Evolutionary conservation across 2,329 filamentous ascomycete genomes (phyloP), one percentile per base, ranked within the genome.

Genomic region (Cladosporium velox): DNA sequence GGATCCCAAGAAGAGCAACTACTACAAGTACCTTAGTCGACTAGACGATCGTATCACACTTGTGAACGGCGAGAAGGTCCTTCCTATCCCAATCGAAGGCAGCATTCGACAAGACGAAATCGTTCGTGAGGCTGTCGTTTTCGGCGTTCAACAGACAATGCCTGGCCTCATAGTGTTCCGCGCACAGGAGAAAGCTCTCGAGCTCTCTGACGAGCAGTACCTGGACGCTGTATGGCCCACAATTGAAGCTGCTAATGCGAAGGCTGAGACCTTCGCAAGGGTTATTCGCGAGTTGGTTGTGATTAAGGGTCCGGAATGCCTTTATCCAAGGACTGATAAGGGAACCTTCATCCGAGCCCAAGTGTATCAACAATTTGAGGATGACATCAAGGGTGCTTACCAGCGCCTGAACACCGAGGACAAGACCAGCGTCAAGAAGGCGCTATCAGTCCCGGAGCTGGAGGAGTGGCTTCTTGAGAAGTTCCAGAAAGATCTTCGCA

Each of bases 121-220:
- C 0, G 84, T 89, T 0, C 78, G 81, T 18, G 87, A 89, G 66
- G 83, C 83, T 0, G 78, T 88, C 2, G 81, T 87, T 0, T 87
- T 88, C 67, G 87, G 87, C 0, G 80, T 82, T 1, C 85, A 83
- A 10, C 81, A 80, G 58, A 78, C 82, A 0, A 78, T 83, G 32
- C 84, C 85, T 0, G 87, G 86, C 1, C 70, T 87, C 12, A 70
- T 88, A 12, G 77, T 89, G 14, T 77, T 89, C 26, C 68, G 69
- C 54, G 81, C 83, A 30, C 79, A 81, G 14, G 80, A 83, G n/a
- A 76, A 77, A 2, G 80, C 81, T 0, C 72, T 73, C 0, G 69
- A 78, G 0, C 73, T 85, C 57, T 72, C 79, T 0, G 77, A 83
- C 3, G 74, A 80, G 0, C 79, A 86, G 11, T 78, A 84, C 24